Evolutionary conservation across 2,329 filamentous ascomycete genomes (phyloP).

Genomic region (Proliferodiscus dingleyae): DNA sequence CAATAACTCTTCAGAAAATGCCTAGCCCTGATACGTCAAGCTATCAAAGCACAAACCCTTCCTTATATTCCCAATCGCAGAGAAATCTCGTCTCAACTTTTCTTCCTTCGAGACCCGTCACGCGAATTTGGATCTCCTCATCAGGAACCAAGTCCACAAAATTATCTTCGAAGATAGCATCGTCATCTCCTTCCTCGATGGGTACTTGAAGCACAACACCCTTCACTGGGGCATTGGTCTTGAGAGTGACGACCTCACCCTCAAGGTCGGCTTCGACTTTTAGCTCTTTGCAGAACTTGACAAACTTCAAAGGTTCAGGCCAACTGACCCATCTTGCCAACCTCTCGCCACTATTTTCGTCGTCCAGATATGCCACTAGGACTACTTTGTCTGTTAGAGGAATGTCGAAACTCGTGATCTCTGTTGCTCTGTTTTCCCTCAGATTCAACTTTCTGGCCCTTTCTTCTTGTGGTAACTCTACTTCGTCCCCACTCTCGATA

Average conservation of each 20-base stretch:
- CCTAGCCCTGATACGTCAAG: too few species aligned
- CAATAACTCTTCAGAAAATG: too few species aligned
- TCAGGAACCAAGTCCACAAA: constrained; percentile 63
- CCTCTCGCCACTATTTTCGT: constrained; percentile 39
- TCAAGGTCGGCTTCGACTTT: constrained; percentile 34
- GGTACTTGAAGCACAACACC: constrained; percentile 43
- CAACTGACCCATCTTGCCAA: constrained; percentile 62
- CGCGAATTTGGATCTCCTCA: constrained; percentile 48
- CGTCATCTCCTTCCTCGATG: constrained; percentile 47
- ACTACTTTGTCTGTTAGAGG: constrained; percentile 48
- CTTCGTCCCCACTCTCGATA: constrained; percentile 52
- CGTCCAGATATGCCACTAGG: constrained; percentile 52
- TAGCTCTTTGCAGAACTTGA: constrained; percentile 50
- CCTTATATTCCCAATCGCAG: constrained; percentile 31
- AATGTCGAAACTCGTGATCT: constrained; percentile 52
- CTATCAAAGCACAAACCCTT: constrained; percentile 17
- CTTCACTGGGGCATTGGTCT: constrained; percentile 58
- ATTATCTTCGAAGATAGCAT: constrained; percentile 58
- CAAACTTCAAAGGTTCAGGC: constrained; percentile 66
- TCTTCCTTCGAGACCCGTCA: constrained; percentile 42
- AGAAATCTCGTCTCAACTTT: constrained; percentile 49
- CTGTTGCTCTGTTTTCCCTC: constrained; percentile 50
- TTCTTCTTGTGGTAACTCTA: constrained; percentile 40
- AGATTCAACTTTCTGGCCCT: constrained; percentile 12
- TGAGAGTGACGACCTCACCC: constrained; percentile 41